These are phyloP conservation scores for Talaromyces funiculosus DNA, from an alignment of 2,329 filamentous ascomycete genomes.

Conservation along the genomic window DNA sequence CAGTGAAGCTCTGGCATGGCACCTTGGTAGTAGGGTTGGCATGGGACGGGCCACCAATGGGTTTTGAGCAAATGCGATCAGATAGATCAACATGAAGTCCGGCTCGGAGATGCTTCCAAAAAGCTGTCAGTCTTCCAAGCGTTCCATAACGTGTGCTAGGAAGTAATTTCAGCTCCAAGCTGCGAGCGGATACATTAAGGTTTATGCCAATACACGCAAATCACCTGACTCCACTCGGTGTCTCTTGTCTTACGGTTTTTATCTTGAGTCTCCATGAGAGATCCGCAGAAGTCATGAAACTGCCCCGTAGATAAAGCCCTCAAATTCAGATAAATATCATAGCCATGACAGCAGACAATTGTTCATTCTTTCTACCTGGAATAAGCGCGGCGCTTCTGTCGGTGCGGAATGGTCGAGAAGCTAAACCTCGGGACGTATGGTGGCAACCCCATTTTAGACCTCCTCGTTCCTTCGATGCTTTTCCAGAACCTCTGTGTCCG, in stretches of 20 bases:
- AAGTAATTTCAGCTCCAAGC: too few relatives aligned
- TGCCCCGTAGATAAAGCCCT: conserved; percentile 2
- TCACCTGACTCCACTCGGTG: not conserved
- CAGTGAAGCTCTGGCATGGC: not conserved
- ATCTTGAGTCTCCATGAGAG: not conserved
- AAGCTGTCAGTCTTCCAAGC: not conserved
- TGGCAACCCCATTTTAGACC: too few relatives aligned
- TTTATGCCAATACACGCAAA: not conserved
- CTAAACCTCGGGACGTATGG: not conserved
- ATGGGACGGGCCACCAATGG: not conserved
- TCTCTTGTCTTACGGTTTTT: not conserved
- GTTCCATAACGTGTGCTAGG: not conserved
- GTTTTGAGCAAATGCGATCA: not conserved
- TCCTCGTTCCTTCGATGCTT: not conserved
- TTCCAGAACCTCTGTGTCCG: not conserved
- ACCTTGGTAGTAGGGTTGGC: not conserved
- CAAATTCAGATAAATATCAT: not conserved
- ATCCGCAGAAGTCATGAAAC: not conserved
- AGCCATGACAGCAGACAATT: conserved; percentile 3
- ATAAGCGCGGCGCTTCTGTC: not conserved
- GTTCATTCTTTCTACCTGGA: not conserved
- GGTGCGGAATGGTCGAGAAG: not conserved
- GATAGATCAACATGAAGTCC: not conserved
- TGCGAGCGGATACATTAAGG: not conserved
- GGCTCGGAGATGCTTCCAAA: not conserved